Conservation (phyloP, 495 filamentous ascomycete genomes). For the Tuber borchii region DNA sequence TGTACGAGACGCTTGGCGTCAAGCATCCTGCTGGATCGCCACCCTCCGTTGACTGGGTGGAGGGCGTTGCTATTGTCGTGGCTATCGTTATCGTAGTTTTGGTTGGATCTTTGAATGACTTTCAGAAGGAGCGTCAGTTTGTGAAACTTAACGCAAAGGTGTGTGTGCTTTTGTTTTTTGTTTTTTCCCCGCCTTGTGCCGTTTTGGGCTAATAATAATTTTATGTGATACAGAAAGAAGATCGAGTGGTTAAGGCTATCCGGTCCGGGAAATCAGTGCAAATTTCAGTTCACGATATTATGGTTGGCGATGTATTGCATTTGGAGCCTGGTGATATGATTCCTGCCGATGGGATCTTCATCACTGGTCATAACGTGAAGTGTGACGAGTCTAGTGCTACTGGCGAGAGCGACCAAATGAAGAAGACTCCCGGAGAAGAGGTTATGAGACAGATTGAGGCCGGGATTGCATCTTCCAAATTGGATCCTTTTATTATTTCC, state of each 20-base stretch:
- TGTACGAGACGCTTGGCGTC: constrained; percentile 59
- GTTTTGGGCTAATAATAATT: constrained; percentile 20
- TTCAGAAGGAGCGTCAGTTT: constrained; percentile 74
- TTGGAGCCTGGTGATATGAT: constrained; percentile 69
- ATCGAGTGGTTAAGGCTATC: constrained; percentile 68
- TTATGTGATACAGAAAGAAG: constrained; percentile 54
- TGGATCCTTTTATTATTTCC: constrained; percentile 92
- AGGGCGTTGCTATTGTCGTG: constrained; percentile 70
- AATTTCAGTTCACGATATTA: constrained; percentile 64
- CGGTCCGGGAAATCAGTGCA: constrained; percentile 68
- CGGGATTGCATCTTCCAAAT: constrained; percentile 65
- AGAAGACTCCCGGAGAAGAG: constrained; percentile 65
- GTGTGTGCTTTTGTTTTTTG: constrained; percentile 20
- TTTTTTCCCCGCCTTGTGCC: not conserved
- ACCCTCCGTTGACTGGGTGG: constrained; percentile 63
- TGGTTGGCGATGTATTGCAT: constrained; percentile 67
- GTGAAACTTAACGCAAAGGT: constrained; percentile 65
- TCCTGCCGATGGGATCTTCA: constrained; percentile 68
- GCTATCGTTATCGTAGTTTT: constrained; percentile 70
- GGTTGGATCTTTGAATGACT: constrained; percentile 70
- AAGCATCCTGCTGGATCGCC: constrained; percentile 43
- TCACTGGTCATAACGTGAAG: constrained; percentile 66
- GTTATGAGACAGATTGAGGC: constrained; percentile 75
- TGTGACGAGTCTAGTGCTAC: constrained; percentile 81
- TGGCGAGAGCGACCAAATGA: constrained; percentile 75